Base-by-base conservation (phyloP, 176 grass and related monocot species). In the Carex cristatella region DNA sequence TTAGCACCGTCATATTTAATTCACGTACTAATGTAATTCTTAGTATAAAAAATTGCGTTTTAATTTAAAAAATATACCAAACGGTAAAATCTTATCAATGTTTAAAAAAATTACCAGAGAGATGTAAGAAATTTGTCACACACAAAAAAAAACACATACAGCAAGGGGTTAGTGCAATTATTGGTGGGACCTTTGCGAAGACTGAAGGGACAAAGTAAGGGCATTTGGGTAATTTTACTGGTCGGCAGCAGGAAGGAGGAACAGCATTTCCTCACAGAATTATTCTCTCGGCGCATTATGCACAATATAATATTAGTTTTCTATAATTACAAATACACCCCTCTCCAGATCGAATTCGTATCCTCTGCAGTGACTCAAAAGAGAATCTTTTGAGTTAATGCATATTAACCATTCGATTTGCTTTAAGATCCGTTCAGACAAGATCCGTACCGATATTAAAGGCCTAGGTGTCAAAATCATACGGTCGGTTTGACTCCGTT, bases 181-280 rank as follows among this genome's bases (percentile, higher is more conserved):
- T 81, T 81, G 85, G 49, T 59, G 64, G 85, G 85, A 15, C 51
- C 85, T 69, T 15, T 0, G 13, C 23, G 40, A 86, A 23, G 44
- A 58, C 48, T 38, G 55, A 79, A 15, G 3, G 30, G 28, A 58
- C 27, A n/a, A 69, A 8, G 0, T 0, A 62, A 18, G 85, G 85
- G 76, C 38, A 86, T 1, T 37, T 59, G 28, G 10, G 85, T 81
- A 79, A 53, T 42, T 81, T 86, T 0, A 18, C 32, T 0, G 16
- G 44, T 71, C 14, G 61, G 33, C 33, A 35, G 18, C 55, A 78
- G 14, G 31, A 37, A 85, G 1, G 4, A 19, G 44, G 66, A 72
- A 81, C 31, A 14, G 14, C 13, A 11, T 46, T 79, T 58, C 75
- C 75, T 55, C 48, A 2, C 48, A 33, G 31, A 81, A 63, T 60